These are phyloP conservation scores for Papiliotrema flavescens DNA, from an alignment of 1,284 basidiomycete genomes.

Conservation along the genomic window DNA sequence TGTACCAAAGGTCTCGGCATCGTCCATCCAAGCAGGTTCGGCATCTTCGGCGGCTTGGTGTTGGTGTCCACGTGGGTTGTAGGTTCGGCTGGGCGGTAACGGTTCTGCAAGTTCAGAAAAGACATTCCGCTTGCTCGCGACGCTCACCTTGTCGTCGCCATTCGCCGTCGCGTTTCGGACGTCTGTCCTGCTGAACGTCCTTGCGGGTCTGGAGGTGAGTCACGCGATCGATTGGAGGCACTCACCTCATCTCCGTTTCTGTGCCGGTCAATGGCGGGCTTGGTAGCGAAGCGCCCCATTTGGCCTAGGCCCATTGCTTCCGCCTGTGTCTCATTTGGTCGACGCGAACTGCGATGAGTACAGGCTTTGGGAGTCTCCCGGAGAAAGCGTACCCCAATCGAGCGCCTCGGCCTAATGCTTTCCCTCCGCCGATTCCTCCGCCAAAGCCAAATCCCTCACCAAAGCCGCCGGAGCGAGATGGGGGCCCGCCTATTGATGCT, in stretches of 20 bases:
- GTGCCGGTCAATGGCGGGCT: not conserved
- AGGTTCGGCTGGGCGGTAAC: not conserved
- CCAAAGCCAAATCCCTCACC: slow-evolving; percentile 46
- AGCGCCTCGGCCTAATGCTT: slow-evolving; percentile 1
- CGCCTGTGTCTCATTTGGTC: not conserved
- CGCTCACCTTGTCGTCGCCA: slow-evolving; percentile 8
- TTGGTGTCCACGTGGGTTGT: not conserved
- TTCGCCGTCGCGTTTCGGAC: not conserved
- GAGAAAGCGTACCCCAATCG: not conserved
- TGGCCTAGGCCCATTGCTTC: not conserved
- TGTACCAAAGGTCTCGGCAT: slow-evolving; percentile 11
- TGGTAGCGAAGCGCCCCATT: slow-evolving; percentile 1
- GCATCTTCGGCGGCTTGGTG: slow-evolving; percentile 18
- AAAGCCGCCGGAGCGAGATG: slow-evolving; percentile 23
- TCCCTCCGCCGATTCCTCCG: slow-evolving; percentile 38
- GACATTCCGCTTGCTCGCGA: slow-evolving; percentile 9
- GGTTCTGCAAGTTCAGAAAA: not conserved
- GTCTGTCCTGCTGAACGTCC: not conserved
- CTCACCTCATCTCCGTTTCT: not conserved
- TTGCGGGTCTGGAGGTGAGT: not conserved
- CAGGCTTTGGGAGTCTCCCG: not conserved
- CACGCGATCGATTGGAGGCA: not conserved
- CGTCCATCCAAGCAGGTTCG: slow-evolving; percentile 47
- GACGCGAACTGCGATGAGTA: not conserved
- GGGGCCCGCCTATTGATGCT: slow-evolving; percentile 30